Base-by-base conservation (phyloP, 495 filamentous ascomycete genomes). In the Umbilicaria muhlenbergii region DNA sequence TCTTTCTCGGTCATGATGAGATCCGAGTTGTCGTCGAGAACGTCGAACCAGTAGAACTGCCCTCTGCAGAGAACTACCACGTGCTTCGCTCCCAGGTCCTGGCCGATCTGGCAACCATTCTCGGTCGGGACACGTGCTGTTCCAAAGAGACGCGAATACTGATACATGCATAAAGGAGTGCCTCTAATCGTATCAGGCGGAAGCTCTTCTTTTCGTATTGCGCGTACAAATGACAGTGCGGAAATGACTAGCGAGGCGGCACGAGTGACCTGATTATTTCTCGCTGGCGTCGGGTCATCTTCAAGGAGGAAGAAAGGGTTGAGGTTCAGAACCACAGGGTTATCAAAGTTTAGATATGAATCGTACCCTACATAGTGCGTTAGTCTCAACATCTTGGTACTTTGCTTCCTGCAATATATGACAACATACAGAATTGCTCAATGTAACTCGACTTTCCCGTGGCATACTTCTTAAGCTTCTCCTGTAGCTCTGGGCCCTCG, bases 11-110 rank as follows among this genome's bases (percentile, higher is more conserved):
- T 91, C 88, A 96, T 95, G 62, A 98, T 94, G 40, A 92, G 63
- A 53, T 98, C 91, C 7, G 81, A 80, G 56, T 93, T 91, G 51
- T 91, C 83, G 51, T 98, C 91, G 15, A 98, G 65, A 2, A 94
- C 89, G 60, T 98, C 91, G 53, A 96, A 98, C 89, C 91, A 98
- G 55, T 98, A 98, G 63, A 96, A 93, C 50, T 98, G 91, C 11
- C 92, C 92, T 50, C 86, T 83, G 54, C 86, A 94, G 59, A 96
- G 67, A 18, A 96, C 83, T n/a, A 94, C 81, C 36, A 96, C 68
- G 59, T 98, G 91, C 63, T 83, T 92, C 13, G 87, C 78, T 3
- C 73, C 73, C 1, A 85, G 80, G 56, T 95, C 87, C 56, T 94
- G 89, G 49, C 86, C 86, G 57, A 98, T 98, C 44, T 94, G 80